phyloP scores from a whole-genome alignment of 1,284 basidiomycete genomes.

The Ustilago crameri region DNA sequence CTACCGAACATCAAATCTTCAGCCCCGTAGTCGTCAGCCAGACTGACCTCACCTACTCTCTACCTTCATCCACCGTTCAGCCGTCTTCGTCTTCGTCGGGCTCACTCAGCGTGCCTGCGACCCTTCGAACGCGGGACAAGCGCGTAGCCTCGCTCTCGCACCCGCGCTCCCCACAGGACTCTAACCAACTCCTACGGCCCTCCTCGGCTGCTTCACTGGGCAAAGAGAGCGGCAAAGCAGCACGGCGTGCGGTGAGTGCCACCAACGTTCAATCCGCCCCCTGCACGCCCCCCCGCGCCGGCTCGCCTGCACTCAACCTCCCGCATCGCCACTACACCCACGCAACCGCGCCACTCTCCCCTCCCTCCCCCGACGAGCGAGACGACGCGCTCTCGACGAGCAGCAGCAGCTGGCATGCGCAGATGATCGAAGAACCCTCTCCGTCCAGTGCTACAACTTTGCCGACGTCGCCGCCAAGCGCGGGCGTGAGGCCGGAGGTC shows the following conservation, averaged over 20 bases:
- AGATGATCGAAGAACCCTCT: constrained; percentile 37
- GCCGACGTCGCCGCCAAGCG: too few relatives aligned
- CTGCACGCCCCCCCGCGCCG: constrained; percentile 41
- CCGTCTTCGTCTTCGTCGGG: constrained; percentile 1
- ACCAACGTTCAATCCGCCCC: constrained; percentile 45
- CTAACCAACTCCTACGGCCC: constrained; percentile 9
- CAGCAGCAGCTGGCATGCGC: constrained; percentile 48
- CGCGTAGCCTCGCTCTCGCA: constrained; percentile 44
- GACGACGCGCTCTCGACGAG: constrained; percentile 27
- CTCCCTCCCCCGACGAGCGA: too few relatives aligned
- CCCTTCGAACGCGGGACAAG: constrained; percentile 35
- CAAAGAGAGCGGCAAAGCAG: constrained; percentile 1
- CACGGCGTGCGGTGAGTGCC: constrained; percentile 20
- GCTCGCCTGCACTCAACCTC: too few relatives aligned
- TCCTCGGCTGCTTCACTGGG: constrained; percentile 21
- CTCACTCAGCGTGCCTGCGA: constrained; percentile 24
- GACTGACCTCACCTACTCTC: background rate
- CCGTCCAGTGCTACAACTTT: background rate
- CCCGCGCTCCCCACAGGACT: constrained; percentile 6
- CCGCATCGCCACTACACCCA: too few relatives aligned
- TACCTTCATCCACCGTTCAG: too few relatives aligned
- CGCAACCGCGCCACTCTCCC: too few relatives aligned
- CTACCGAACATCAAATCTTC: constrained; percentile 21
- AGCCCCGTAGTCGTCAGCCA: constrained; percentile 5
- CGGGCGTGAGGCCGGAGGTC: too few relatives aligned